Conservation (phyloP, 805 yeast genomes). For the Cyberlindnera americana region DNA sequence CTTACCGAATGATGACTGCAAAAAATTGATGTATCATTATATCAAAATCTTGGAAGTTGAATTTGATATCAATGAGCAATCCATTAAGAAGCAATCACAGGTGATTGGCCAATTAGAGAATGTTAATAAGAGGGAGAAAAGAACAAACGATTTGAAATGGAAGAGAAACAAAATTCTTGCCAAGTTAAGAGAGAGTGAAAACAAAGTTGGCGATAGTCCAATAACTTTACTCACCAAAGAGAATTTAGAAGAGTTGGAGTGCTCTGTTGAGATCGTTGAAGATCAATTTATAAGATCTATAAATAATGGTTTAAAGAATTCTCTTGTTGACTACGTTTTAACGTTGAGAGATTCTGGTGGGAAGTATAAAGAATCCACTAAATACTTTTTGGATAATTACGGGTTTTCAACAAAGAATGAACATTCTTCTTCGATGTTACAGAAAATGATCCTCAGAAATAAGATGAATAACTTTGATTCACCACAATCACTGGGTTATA, state of each 20-base stretch:
- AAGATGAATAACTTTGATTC: constrained; percentile 9
- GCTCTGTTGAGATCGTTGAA: constrained; percentile 49
- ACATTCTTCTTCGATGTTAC: constrained; percentile 19
- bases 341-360: constrained; percentile 19
- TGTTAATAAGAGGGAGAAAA: constrained; percentile 48
- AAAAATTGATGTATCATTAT: constrained; percentile 38
- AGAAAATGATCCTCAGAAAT: constrained; percentile 26
- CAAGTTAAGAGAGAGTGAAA: constrained; percentile 40
- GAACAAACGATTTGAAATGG: constrained; percentile 37
- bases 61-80: constrained; percentile 32
- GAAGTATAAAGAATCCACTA: constrained; percentile 18
- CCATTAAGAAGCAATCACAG: constrained; percentile 41
- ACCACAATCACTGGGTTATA: constrained; percentile 4
- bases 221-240: constrained; percentile 43
- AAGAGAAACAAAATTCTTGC: constrained; percentile 37
- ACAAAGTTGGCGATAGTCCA: constrained; percentile 44
- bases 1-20: constrained; percentile 38
- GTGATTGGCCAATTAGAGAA: constrained; percentile 41
- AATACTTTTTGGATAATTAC: constrained; percentile 22
- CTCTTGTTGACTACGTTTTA: constrained; percentile 41
- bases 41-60: constrained; percentile 37
- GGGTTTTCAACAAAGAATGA: constrained; percentile 9
- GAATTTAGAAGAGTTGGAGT: constrained; percentile 47
- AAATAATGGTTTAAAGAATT: constrained; percentile 40
- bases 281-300: constrained; percentile 48